These are phyloP conservation scores for Tillandsia fasciculata DNA, from an alignment of 176 grass and related monocot genomes.

Conservation along the genomic window DNA sequence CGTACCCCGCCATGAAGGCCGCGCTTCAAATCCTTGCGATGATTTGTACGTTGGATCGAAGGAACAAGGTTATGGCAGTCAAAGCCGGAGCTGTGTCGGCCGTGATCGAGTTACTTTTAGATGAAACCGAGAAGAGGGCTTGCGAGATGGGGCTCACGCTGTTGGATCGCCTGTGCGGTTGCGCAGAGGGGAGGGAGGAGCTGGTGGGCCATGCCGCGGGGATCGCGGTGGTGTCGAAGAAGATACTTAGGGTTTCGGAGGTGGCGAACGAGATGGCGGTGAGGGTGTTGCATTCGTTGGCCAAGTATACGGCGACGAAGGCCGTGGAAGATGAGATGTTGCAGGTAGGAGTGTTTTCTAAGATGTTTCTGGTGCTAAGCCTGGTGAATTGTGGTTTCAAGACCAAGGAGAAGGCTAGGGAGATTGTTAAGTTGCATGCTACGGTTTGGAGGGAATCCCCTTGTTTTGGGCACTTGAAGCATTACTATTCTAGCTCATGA, in stretches of 20 bases:
- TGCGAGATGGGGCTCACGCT: constrained; percentile 41
- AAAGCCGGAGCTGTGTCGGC: constrained; percentile 41
- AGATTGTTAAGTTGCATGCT: constrained; percentile 76
- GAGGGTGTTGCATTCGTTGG: constrained; percentile 46
- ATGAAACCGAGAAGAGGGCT: constrained; percentile 16
- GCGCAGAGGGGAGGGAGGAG: constrained; percentile 59
- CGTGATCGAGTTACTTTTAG: constrained; percentile 49
- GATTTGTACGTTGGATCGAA: constrained; percentile 30
- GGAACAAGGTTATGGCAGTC: constrained; percentile 55
- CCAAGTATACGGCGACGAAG: constrained; percentile 35
- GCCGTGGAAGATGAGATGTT: constrained; percentile 78
- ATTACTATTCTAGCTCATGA: constrained; percentile 55
- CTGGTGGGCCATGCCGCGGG: constrained; percentile 63
- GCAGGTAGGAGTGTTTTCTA: constrained; percentile 46
- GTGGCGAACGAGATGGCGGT: constrained; percentile 42
- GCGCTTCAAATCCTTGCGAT: constrained; percentile 48
- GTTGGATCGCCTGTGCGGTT: constrained; percentile 59
- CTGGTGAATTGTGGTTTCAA: constrained; percentile 41
- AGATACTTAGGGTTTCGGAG: constrained; percentile 38
- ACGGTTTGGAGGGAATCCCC: constrained; percentile 69
- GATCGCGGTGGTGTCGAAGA: constrained; percentile 43
- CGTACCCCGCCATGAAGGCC: constrained; percentile 39
- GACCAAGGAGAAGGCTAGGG: constrained; percentile 52
- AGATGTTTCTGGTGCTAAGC: constrained; percentile 48
- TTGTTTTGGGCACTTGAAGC: constrained; percentile 48